Percentiles rank a stretch among this genome's conserved stretches.
Conservation (phyloP, 345 rosid genomes). For the Reutealis trisperma region DNA sequence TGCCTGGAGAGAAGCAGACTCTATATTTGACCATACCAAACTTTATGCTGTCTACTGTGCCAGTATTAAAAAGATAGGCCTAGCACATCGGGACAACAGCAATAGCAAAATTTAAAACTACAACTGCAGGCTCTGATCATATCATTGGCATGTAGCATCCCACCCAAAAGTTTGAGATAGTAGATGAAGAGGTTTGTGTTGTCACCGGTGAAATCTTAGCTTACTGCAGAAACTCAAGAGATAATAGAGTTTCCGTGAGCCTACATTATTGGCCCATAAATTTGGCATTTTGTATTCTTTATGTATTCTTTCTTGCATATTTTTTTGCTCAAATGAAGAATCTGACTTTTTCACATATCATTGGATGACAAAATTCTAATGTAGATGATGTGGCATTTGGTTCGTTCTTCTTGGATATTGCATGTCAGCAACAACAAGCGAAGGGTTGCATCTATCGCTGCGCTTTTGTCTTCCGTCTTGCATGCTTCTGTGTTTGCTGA, state of each 20-base stretch:
- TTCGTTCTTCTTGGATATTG: conserved; percentile 83
- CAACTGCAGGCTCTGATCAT: too few species aligned
- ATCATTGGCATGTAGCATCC: too few species aligned
- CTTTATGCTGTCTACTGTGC: too few species aligned
- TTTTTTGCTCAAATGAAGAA: conserved; percentile 2
- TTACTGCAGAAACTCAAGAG: background rate
- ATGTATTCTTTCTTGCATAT: background rate
- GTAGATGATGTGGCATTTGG: conserved; percentile 92
- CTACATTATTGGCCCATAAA: background rate
- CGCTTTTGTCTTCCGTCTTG: conserved; percentile 81
- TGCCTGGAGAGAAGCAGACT: background rate
- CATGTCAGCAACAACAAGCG: conserved; percentile 89
- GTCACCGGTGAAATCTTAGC: background rate
- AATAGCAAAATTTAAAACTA: too few species aligned
- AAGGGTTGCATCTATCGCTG: conserved; percentile 89
- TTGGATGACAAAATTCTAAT: conserved; percentile 14
- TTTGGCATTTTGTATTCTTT: too few species aligned
- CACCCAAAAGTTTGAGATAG: background rate
- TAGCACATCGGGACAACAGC: too few species aligned
- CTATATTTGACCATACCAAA: too few species aligned
- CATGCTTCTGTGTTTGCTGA: conserved; percentile 70
- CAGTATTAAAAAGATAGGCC: too few species aligned
- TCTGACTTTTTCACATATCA: background rate
- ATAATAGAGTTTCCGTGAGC: background rate
- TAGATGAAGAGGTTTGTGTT: background rate